Evolutionary conservation across 2,329 filamentous ascomycete genomes (phyloP), one percentile per base, ranked within the genome.

Genomic region (Botrytis fragariae): DNA sequence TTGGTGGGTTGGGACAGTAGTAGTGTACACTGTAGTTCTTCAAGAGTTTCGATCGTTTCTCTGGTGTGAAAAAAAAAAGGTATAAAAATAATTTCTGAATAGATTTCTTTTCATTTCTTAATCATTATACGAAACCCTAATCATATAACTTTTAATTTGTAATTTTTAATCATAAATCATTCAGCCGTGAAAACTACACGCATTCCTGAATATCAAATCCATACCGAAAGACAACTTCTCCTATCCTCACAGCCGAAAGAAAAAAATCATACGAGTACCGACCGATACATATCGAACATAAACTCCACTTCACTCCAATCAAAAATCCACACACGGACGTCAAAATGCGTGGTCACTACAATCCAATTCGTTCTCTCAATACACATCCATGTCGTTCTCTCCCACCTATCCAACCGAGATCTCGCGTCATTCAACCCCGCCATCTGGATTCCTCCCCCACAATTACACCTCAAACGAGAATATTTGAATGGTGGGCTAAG

Each of bases 301-400:
- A n/a, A 51, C 6, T 29, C n/a, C 14, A 54, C 51, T 54, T n/a
- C n/a, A 54, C 51, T 54, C 6, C 51, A 29, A 0, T 7, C 51
- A 54, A 16, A 18, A 54, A 54, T 18, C 51, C 51, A 29, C 29
- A 39, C 35, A 61, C 59, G 35, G 35, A 61, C 59, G 35, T 25
- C 7, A 62, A 44, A 63, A 63, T 63, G 60, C 25, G 60, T 18
- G 51, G 6, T 57, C 51, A 4, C n/a, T 63, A 42, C 25, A 63
- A 63, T 29, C 37, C 60, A 18, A 42, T 63, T 42, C 60, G 60
- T 29, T 29, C 60, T 39, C 60, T 63, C 25, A 42, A 29, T 0
- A 16, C 37, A 29, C 60, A 63, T 63, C 60, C 60, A 42, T 63
- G 60, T 63, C 60, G 60, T n/a, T 18, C 60, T 39, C 60, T 42